Evolutionary conservation across 768 basidiomycete species (phyloP).

Genomic region (Mrakia hoshinonis): DNA sequence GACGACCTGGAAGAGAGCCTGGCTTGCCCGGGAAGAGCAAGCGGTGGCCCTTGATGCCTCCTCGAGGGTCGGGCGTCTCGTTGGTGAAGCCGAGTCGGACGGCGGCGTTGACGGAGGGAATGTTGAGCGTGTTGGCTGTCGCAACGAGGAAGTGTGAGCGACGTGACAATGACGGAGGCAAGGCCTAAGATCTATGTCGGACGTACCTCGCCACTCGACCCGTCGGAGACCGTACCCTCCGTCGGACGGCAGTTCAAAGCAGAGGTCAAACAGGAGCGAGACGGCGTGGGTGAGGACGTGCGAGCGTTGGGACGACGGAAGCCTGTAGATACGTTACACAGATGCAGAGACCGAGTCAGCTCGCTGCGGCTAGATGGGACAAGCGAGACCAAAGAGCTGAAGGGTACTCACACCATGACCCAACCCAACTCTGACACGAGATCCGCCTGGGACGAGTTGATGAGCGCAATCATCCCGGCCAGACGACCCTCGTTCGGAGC

Average conservation of each 20-base stretch:
- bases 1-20: not conserved
- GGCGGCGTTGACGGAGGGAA: conserved; percentile 23
- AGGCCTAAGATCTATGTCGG: too few species aligned
- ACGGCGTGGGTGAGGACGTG: conserved; percentile 27
- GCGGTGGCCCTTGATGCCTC: not conserved
- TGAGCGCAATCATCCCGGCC: conserved; percentile 20
- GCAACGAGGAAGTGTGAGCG: not conserved
- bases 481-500: not conserved
- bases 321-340: not conserved
- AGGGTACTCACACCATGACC: not conserved
- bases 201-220: conserved; percentile 23
- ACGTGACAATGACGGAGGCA: too few species aligned
- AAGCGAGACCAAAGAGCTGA: not conserved
- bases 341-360: not conserved
- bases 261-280: conserved; percentile 15
- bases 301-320: conserved; percentile 12
- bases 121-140: conserved; percentile 23
- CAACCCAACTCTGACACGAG: conserved; percentile 22
- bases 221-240: conserved; percentile 27
- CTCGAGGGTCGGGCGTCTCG: not conserved
- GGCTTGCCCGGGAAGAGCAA: not conserved
- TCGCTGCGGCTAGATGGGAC: too few species aligned
- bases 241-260: conserved; percentile 19
- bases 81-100: conserved; percentile 21
- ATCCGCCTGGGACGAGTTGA: conserved; percentile 1